Evolutionary conservation across 1,284 basidiomycete genomes (phyloP).

Genomic region (Phellopilus nigrolimitatus): DNA sequence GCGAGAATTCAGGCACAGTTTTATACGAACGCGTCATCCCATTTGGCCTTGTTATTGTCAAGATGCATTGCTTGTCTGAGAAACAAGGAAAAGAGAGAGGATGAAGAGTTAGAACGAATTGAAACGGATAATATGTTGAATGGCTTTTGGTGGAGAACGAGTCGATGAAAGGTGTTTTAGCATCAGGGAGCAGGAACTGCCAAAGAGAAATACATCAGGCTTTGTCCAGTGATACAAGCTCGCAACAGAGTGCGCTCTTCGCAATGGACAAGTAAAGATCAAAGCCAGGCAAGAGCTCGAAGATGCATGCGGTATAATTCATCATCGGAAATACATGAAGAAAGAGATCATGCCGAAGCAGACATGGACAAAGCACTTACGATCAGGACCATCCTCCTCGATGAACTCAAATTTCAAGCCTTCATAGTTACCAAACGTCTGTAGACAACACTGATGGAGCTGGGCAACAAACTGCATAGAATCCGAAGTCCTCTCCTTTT

Average conservation of each 20-base stretch:
- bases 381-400: constrained; percentile 32
- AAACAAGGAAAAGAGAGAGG: background rate
- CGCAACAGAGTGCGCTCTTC: background rate
- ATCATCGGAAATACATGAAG: background rate
- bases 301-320: background rate
- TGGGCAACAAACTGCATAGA: constrained; percentile 27
- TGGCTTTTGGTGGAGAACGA: background rate
- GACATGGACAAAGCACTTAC: constrained; percentile 27
- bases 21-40: constrained; percentile 47
- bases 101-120: background rate
- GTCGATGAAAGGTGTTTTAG: background rate
- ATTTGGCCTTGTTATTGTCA: constrained; percentile 52
- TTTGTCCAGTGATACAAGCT: constrained; percentile 5
- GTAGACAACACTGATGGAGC: constrained; percentile 42
- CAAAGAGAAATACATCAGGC: background rate
- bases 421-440: constrained; percentile 35
- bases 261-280: constrained; percentile 9
- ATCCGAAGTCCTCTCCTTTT: constrained; percentile 12
- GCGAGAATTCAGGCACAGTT: constrained; percentile 38
- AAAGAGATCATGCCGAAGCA: background rate
- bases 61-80: constrained; percentile 50
- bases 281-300: background rate
- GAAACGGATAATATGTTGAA: background rate
- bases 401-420: constrained; percentile 42
- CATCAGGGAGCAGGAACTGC: background rate